Conservation (phyloP, 768 basidiomycete genomes). For the Tricholoma bakamatsutake region DNA sequence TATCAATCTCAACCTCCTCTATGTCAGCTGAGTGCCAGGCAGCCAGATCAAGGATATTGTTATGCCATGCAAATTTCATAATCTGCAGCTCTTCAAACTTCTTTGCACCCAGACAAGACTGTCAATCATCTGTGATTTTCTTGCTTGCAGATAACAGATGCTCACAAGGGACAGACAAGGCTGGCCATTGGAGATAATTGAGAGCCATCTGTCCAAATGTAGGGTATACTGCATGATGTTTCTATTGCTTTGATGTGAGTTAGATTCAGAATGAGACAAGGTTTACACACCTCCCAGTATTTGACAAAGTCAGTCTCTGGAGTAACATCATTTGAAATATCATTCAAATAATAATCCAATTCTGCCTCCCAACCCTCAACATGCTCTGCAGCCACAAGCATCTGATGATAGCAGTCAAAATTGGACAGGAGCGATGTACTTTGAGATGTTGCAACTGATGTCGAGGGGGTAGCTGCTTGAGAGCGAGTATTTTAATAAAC, state of each 20-base stretch:
- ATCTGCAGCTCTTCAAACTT: no score
- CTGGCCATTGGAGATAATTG: not conserved
- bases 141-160: no score
- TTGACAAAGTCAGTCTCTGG: constrained; percentile 11
- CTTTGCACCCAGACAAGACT: no score
- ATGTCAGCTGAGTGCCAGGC: not conserved
- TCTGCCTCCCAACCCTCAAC: constrained; percentile 5
- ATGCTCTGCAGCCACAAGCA: not conserved
- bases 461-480: no score
- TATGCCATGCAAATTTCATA: no score
- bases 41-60: no score
- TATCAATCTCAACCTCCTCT: not conserved
- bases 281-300: not conserved
- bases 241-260: not conserved
- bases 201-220: not conserved
- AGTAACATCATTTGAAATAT: constrained; percentile 3
- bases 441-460: no score
- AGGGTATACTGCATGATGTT: not conserved
- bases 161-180: not conserved
- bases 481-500: no score
- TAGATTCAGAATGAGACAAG: not conserved
- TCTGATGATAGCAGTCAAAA: not conserved
- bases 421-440: not conserved
- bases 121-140: no score
- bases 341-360: not conserved